phyloP scores from a whole-genome alignment of 306 rosid genomes.

The Canavalia gladiata region DNA sequence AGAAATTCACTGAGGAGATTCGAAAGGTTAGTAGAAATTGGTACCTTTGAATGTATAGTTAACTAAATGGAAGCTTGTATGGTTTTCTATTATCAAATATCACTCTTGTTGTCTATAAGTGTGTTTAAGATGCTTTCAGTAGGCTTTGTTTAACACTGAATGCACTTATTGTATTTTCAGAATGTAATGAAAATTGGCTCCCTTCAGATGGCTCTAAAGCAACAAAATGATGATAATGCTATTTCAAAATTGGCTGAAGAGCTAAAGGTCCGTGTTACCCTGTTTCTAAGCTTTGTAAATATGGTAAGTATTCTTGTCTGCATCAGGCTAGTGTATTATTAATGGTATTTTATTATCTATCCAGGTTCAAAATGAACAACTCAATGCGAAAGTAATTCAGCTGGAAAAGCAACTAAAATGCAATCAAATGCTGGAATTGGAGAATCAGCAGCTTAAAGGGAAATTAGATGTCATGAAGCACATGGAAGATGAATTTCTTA shows the following conservation, averaged over 20 bases:
- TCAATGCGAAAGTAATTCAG: constrained; percentile 61
- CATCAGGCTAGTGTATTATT: neutral
- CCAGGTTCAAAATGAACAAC: constrained; percentile 75
- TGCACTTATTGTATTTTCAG: constrained; percentile 46
- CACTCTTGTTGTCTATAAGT: neutral
- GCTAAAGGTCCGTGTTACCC: constrained; percentile 65
- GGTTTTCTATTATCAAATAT: neutral
- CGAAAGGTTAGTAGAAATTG: constrained; percentile 38
- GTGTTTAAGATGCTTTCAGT: neutral
- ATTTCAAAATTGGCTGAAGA: constrained; percentile 72
- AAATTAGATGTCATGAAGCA: constrained; percentile 65
- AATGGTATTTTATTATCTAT: constrained; percentile 28
- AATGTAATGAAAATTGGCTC: constrained; percentile 63
- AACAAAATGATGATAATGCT: constrained; percentile 64
- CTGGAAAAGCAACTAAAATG: constrained; percentile 67
- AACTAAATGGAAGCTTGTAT: neutral
- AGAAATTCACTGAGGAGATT: constrained; percentile 25
- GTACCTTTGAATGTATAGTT: neutral
- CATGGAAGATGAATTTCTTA: constrained; percentile 76
- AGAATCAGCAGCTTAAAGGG: constrained; percentile 70
- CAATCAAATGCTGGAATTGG: constrained; percentile 71
- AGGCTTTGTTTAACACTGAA: neutral
- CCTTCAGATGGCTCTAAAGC: constrained; percentile 74
- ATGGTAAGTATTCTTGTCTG: constrained; percentile 26
- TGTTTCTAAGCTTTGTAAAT: constrained; percentile 21